Base-by-base conservation (phyloP, 306 rosid species). In the Begonia fuchsioides region DNA sequence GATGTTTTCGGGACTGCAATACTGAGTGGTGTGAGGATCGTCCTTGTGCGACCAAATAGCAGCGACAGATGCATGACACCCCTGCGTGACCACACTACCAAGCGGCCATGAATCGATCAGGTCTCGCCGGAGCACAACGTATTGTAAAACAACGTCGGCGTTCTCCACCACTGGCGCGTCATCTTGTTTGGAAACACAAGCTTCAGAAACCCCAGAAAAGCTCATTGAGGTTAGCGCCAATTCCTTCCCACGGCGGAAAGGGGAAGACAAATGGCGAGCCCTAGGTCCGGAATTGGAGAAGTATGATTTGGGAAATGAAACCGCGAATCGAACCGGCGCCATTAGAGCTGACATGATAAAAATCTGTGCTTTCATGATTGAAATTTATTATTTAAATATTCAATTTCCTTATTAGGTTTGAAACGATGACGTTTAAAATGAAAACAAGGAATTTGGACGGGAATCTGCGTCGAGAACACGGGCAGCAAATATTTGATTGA, bases 111-210 rank as follows among this genome's bases (percentile, higher is more conserved):
- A 44, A 52, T 87, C 94, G 46, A 80, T 87, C 13, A 87, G 81
- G 65, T 87, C 96, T 49, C 96, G 81, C 62, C 94, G 87, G 66
- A 87, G 94, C 71, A 87, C 93, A 67, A 82, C 83, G 66, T 87
- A 83, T 82, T 83, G 96, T 40, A 80, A 75, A 41, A 75, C 45
- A 32, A 69, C 81, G 38, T 82, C 83, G 41, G 60, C 47, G 74
- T 48, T 62, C 32, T 65, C 73, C 9, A 60, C 39, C 44, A 32
- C 13, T 38, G 17, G 54, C 61, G 52, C 39, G 57, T 38, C 19
- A 12, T 65, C 79, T 5, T 44, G 58, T 8, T 54, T 54, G 16
- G 73, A 18, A 1, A 56, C 17, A 9, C 12, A 13, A 1, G 54
- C 51, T 18, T 56, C 65, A 47, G 68, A 15, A 15, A 39, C 63